These are phyloP conservation scores for Volvariella surrecta DNA, from an alignment of 1,284 basidiomycete genomes.

Conservation along the genomic window DNA sequence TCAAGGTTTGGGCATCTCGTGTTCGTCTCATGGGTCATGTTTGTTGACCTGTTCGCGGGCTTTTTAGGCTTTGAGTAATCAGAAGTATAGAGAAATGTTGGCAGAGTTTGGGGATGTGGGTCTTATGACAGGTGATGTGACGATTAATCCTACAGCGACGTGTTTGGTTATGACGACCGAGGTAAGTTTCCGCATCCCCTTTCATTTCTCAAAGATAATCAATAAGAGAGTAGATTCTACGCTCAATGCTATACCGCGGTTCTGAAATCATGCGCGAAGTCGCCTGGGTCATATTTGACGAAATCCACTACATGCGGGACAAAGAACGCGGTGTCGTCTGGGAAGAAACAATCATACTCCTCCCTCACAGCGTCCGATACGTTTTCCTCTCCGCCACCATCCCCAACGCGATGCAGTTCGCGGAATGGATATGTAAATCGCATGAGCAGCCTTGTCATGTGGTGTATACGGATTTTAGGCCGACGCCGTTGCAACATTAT, in stretches of 20 bases:
- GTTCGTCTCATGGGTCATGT: conserved; percentile 11
- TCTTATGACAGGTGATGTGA: conserved; percentile 99
- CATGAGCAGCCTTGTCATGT: conserved; percentile 99
- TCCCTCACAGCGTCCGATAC: conserved; percentile 94
- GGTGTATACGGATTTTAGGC: conserved; percentile 98
- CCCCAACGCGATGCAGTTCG: conserved; percentile 99
- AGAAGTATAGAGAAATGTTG: conserved; percentile 97
- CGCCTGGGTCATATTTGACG: conserved; percentile 99
- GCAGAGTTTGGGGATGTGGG: conserved; percentile 98
- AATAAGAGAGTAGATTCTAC: conserved; percentile 65
- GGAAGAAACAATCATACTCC: conserved; percentile 93
- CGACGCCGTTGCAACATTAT: conserved; percentile 97
- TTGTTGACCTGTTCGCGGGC: neutral
- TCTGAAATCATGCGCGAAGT: conserved; percentile 99
- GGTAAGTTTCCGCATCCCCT: conserved; percentile 45
- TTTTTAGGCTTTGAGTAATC: conserved; percentile 89
- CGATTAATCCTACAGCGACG: conserved; percentile 94
- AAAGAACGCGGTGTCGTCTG: conserved; percentile 86
- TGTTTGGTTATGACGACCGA: conserved; percentile 99
- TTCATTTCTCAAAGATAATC: neutral
- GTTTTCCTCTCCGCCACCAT: conserved; percentile 99
- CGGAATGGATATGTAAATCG: conserved; percentile 96
- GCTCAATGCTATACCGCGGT: conserved; percentile 98
- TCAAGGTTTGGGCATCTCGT: conserved; percentile 68
- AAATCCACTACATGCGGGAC: conserved; percentile 99